Percentiles rank a stretch among this genome's conserved stretches.
Evolutionary conservation across 768 basidiomycete genomes (phyloP).

Genomic region (Podaxis sp.): DNA sequence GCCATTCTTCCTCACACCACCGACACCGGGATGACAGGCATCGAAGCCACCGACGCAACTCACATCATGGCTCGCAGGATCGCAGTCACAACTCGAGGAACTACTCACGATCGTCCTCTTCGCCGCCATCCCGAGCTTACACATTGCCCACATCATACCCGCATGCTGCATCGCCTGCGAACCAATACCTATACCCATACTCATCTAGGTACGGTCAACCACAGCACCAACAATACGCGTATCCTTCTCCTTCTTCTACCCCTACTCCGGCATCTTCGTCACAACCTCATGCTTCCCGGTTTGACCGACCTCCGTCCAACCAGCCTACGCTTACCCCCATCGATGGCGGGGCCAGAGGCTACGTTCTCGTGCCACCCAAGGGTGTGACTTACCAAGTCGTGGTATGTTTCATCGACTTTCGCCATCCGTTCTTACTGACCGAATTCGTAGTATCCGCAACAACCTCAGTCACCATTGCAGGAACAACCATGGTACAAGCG

Average conservation of each 20-base stretch:
- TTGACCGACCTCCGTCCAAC: neutral
- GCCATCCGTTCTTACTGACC: neutral
- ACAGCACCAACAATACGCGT: neutral
- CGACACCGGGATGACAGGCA: neutral
- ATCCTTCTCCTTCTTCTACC: neutral
- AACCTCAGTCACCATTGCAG: neutral
- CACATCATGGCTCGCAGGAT: neutral
- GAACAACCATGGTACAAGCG: conserved; percentile 10
- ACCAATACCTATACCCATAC: neutral
- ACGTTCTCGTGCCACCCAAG: neutral
- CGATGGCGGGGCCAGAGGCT: neutral
- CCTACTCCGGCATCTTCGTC: neutral
- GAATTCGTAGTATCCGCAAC: neutral
- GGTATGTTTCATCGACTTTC: neutral
- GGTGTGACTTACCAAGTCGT: conserved; percentile 6
- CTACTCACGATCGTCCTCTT: neutral
- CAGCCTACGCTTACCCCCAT: neutral
- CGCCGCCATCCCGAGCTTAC: neutral
- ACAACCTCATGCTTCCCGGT: neutral
- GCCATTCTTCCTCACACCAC: neutral
- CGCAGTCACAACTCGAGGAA: neutral
- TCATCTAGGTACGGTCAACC: neutral
- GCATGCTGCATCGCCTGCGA: neutral
- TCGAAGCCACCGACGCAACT: neutral
- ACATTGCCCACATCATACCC: neutral